Evolutionary conservation across 345 rosid genomes (phyloP).

Genomic region (Acer campestre): DNA sequence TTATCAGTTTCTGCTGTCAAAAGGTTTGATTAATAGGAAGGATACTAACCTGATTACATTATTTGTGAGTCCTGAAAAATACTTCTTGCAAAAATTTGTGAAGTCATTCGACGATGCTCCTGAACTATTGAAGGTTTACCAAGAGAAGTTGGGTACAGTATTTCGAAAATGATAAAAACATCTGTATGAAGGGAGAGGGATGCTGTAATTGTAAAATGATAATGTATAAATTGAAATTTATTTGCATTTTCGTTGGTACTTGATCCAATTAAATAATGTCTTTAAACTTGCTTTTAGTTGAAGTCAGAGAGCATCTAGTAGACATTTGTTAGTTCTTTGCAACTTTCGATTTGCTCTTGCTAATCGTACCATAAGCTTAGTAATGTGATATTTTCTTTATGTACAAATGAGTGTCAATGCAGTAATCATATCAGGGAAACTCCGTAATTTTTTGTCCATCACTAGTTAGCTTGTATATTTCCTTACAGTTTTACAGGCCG

Average conservation of each 20-base stretch:
- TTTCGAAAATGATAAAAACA: background rate
- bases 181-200: no score
- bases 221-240: no score
- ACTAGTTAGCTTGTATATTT: background rate
- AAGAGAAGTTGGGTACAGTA: background rate
- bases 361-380: background rate
- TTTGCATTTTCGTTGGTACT: no score
- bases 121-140: conserved; percentile 25
- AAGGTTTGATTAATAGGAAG: conserved; percentile 28
- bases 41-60: background rate
- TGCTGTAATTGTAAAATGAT: no score
- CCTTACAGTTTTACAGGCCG: background rate
- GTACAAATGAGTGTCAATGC: background rate
- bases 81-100: conserved; percentile 26
- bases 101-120: conserved; percentile 9
- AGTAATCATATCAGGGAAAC: no score
- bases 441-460: no score
- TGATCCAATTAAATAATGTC: no score
- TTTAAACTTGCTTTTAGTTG: background rate
- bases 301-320: background rate
- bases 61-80: conserved; percentile 6
- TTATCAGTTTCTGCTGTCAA: conserved; percentile 19
- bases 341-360: background rate
- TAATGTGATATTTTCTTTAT: background rate
- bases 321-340: background rate